Evolutionary conservation across 2,329 filamentous ascomycete genomes (phyloP).

Genomic region (Pestalotiopsis sp.): DNA sequence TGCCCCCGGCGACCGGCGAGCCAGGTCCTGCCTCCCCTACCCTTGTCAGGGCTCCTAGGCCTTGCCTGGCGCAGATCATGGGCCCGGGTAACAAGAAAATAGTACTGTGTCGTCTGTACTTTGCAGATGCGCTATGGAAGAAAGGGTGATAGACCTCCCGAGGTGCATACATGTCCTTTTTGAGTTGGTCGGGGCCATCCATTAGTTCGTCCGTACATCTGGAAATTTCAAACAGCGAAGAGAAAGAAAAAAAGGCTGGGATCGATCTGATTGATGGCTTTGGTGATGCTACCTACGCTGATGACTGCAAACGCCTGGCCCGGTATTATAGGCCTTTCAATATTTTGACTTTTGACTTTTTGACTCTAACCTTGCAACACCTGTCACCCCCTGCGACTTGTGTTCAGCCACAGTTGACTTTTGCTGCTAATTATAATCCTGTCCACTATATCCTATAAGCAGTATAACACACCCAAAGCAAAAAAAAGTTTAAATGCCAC

Average conservation of each 20-base stretch:
- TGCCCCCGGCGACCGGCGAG: background rate
- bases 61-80: background rate
- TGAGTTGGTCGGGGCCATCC: background rate
- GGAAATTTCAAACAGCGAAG: background rate
- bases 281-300: too few relatives aligned
- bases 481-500: too few relatives aligned
- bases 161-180: background rate
- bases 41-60: background rate
- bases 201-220: background rate
- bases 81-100: background rate
- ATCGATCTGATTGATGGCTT: background rate
- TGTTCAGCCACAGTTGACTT: too few relatives aligned
- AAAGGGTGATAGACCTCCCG: background rate
- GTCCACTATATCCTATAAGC: too few relatives aligned
- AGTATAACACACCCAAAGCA: too few relatives aligned
- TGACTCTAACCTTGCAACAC: too few relatives aligned
- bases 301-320: too few relatives aligned
- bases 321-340: too few relatives aligned
- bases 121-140: background rate
- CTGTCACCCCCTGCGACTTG: too few relatives aligned
- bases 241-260: background rate
- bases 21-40: background rate
- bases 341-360: too few relatives aligned
- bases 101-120: too few relatives aligned
- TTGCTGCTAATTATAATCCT: too few relatives aligned